A percentile compares a stretch with the other conserved stretches of the same genome.
Conservation (phyloP, 2,329 filamentous ascomycete species). For the Colletotrichum orchidophilum region DNA sequence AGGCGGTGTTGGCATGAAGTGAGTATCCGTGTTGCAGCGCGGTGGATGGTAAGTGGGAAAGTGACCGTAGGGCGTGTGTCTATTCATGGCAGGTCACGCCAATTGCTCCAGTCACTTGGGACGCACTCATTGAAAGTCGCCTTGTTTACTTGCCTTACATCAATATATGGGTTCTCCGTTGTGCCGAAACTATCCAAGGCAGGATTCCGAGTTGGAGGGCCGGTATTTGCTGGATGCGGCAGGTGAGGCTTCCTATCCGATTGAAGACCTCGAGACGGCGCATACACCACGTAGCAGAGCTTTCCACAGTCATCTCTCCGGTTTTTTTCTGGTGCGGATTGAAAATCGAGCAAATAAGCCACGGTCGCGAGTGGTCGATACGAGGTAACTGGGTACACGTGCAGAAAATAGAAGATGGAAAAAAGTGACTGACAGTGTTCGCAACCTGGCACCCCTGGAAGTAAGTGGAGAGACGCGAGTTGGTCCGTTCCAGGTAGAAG, state of each 20-base stretch:
- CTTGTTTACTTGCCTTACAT: constrained; percentile 8
- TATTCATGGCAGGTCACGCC: background rate
- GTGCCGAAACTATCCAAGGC: background rate
- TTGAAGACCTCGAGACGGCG: background rate
- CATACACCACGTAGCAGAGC: too few species aligned
- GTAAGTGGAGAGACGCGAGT: constrained; percentile 17
- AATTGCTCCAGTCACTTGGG: background rate
- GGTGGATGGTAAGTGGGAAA: background rate
- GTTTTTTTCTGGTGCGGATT: background rate
- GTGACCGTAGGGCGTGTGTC: background rate
- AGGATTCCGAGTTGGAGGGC: background rate
- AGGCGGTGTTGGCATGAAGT: background rate
- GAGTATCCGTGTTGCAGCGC: background rate
- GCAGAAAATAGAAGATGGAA: constrained; percentile 6
- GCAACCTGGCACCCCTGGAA: background rate
- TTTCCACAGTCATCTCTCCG: background rate
- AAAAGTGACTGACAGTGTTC: constrained; percentile 8
- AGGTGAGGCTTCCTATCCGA: constrained; percentile 12
- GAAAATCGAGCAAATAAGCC: background rate
- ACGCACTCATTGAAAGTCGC: too few species aligned
- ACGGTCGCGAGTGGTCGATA: background rate
- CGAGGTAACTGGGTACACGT: constrained; percentile 15
- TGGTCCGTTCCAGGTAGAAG: constrained; percentile 21
- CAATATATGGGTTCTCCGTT: background rate
- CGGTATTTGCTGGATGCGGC: background rate